phyloP scores from a whole-genome alignment of 495 filamentous ascomycete species.

The Usnea hakonensis region DNA sequence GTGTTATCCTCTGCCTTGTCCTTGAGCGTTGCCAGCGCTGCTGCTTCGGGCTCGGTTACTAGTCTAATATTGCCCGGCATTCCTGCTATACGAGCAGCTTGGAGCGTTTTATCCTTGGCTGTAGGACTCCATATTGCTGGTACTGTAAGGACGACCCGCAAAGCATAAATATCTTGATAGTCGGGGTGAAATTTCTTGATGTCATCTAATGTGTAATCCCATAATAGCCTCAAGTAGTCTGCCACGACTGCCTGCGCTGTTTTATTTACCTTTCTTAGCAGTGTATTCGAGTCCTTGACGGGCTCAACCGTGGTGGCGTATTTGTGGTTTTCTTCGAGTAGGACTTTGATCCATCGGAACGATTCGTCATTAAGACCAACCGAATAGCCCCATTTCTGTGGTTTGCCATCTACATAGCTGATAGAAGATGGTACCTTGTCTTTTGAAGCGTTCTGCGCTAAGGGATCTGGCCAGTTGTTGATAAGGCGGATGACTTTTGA shows the following conservation, averaged over 20 bases:
- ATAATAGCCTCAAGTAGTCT: slow-evolving; percentile 30
- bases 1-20: slow-evolving; percentile 21
- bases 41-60: slow-evolving; percentile 57
- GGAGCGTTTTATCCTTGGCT: slow-evolving; percentile 41
- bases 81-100: slow-evolving; percentile 42
- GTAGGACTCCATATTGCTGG: slow-evolving; percentile 49
- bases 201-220: slow-evolving; percentile 27
- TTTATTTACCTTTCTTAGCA: slow-evolving; percentile 25
- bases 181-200: slow-evolving; percentile 33
- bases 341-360: slow-evolving; percentile 18
- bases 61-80: slow-evolving; percentile 41
- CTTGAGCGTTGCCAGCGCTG: slow-evolving; percentile 46
- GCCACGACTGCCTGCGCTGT: slow-evolving; percentile 31
- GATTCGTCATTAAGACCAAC: slow-evolving; percentile 18
- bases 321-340: slow-evolving; percentile 19
- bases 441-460: slow-evolving; percentile 15
- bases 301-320: slow-evolving; percentile 17
- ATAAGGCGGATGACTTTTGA: slow-evolving; percentile 14
- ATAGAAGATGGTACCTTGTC: slow-evolving; percentile 20
- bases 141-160: slow-evolving; percentile 38
- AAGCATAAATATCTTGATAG: slow-evolving; percentile 30
- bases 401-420: slow-evolving; percentile 16
- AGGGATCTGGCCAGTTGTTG: slow-evolving; percentile 20
- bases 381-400: slow-evolving; percentile 16
- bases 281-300: slow-evolving; percentile 15